Evolutionary conservation across 1,139 yeast genomes (phyloP).

Genomic region (Kazachstania sp.): DNA sequence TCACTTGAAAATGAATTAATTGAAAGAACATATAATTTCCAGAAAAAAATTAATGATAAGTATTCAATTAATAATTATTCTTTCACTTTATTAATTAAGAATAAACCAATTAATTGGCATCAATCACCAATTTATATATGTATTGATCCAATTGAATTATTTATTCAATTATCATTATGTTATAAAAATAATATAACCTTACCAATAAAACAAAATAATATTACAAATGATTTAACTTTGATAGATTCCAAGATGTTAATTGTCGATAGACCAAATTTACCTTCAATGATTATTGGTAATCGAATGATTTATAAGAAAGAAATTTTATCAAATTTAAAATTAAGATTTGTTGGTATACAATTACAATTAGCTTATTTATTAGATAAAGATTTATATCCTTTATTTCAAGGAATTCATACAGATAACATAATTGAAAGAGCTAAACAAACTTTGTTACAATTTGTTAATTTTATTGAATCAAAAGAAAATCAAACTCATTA

Average conservation of each 20-base stretch:
- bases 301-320: neutral
- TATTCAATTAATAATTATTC: neutral
- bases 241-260: neutral
- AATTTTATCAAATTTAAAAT: neutral
- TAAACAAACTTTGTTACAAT: constrained; percentile 1
- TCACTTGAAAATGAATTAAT: constrained; percentile 6
- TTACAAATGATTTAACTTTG: too few relatives aligned
- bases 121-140: neutral
- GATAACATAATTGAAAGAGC: neutral
- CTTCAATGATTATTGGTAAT: neutral
- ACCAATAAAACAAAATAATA: neutral
- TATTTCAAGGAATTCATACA: neutral
- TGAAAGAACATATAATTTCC: constrained; percentile 4
- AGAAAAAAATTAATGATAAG: neutral
- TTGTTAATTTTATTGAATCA: neutral
- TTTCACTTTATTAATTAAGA: neutral
- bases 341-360: neutral
- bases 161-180: constrained; percentile 14
- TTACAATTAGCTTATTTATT: neutral
- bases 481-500: neutral
- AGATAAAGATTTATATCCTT: neutral
- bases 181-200: constrained; percentile 11
- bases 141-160: constrained; percentile 16
- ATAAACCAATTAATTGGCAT: neutral
- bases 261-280: neutral